Evolutionary conservation across 331 rosid species (phyloP).

Genomic region (Ulmus americana): DNA sequence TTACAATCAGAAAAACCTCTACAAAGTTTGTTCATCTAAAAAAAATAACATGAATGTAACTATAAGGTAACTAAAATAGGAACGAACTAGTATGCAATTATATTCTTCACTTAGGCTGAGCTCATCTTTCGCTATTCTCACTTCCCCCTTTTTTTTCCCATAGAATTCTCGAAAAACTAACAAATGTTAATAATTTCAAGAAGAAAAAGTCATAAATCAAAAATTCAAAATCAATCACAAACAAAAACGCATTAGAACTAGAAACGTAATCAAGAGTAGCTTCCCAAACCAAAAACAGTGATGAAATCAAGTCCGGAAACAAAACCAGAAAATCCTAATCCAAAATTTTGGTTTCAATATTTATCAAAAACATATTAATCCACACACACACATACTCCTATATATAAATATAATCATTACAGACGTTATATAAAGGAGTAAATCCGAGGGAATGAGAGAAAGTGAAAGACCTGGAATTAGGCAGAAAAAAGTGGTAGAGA

Average conservation of each 20-base stretch:
- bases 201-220: not conserved
- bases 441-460: not conserved
- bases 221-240: not conserved
- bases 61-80: not conserved
- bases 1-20: too few relatives aligned
- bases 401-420: not conserved
- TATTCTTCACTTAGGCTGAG: conserved; percentile 12
- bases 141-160: not conserved
- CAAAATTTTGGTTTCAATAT: not conserved
- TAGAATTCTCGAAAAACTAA: conserved; percentile 1
- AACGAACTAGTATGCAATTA: not conserved
- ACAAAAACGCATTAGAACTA: not conserved
- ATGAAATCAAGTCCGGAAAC: not conserved
- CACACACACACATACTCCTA: not conserved
- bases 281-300: not conserved
- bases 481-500: not conserved
- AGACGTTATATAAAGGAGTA: too few relatives aligned
- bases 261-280: not conserved
- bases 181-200: not conserved
- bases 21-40: too few relatives aligned
- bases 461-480: conserved; percentile 18
- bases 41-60: not conserved
- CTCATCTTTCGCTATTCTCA: not conserved
- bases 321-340: not conserved
- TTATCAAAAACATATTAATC: not conserved